These are phyloP conservation scores for Cudoniella acicularis DNA, from an alignment of 495 filamentous ascomycete species.

Conservation along the genomic window DNA sequence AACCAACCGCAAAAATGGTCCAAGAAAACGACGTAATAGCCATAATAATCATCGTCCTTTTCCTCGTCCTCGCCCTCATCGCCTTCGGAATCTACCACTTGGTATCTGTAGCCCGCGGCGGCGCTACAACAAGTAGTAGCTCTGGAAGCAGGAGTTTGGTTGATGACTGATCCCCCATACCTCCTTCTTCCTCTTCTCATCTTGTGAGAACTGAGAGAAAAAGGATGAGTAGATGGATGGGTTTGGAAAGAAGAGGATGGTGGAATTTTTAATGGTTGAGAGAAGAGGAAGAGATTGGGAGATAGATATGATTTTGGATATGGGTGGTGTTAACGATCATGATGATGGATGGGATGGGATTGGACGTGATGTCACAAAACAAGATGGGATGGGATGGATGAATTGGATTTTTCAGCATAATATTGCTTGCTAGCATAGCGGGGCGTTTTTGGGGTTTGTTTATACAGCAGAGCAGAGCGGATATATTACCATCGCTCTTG, in stretches of 20 bases:
- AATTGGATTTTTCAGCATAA: too few species aligned
- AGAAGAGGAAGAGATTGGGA: not conserved
- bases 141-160: conserved; percentile 17
- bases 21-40: conserved; percentile 77
- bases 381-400: too few species aligned
- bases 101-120: conserved; percentile 43
- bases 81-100: conserved; percentile 65
- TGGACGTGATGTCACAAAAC: too few species aligned
- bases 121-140: conserved; percentile 24
- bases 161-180: conserved; percentile 14
- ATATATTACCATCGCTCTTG: too few species aligned
- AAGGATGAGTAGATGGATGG: not conserved
- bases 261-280: too few species aligned
- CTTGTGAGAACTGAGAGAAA: not conserved
- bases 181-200: not conserved
- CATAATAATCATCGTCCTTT: conserved; percentile 77
- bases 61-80: conserved; percentile 65
- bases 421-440: not conserved
- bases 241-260: conserved; percentile 2
- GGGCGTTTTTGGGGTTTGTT: not conserved
- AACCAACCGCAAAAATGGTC: conserved; percentile 33
- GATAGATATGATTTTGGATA: too few species aligned
- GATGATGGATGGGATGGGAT: too few species aligned
- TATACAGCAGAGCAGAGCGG: too few species aligned
- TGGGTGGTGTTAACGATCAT: too few species aligned